Conservation (phyloP, 139 green algal species). For the Gonium pectorale region DNA sequence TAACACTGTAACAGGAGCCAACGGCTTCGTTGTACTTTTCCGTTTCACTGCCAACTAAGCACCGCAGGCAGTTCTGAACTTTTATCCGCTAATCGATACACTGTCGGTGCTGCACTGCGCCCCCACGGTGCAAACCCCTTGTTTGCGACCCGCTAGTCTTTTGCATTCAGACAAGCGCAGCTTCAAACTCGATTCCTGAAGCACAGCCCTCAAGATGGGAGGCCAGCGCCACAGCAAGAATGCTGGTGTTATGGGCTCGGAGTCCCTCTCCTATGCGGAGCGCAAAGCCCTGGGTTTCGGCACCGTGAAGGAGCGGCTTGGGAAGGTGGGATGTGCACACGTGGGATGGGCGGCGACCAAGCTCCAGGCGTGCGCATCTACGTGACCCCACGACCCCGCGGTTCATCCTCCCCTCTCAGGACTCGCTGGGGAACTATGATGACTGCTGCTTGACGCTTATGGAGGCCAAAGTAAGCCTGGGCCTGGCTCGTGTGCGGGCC, state of each 20-base stretch:
- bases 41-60: neutral
- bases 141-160: neutral
- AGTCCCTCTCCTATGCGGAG: constrained; percentile 90
- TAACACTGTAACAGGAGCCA: too few relatives aligned
- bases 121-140: neutral
- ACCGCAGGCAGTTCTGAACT: neutral
- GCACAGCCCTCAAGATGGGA: constrained; percentile 60
- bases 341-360: too few relatives aligned
- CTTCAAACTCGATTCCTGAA: neutral
- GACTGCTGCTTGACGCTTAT: constrained; percentile 90
- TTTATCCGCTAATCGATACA: neutral
- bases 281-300: constrained; percentile 85
- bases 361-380: too few relatives aligned
- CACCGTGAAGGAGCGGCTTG: constrained; percentile 88
- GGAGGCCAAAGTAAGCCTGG: constrained; percentile 75
- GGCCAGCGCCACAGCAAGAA: constrained; percentile 91
- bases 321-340: constrained; percentile 87
- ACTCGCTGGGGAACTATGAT: constrained; percentile 89
- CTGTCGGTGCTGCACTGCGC: neutral
- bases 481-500: too few relatives aligned
- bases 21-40: too few relatives aligned
- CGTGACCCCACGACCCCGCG: too few relatives aligned
- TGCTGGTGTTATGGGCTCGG: constrained; percentile 89
- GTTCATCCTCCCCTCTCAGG: constrained; percentile 59
- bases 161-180: neutral